Evolutionary conservation across 1,284 basidiomycete species (phyloP), one percentile per base, ranked within the genome.

Genomic region (Melanopsichium pennsylvanicum): DNA sequence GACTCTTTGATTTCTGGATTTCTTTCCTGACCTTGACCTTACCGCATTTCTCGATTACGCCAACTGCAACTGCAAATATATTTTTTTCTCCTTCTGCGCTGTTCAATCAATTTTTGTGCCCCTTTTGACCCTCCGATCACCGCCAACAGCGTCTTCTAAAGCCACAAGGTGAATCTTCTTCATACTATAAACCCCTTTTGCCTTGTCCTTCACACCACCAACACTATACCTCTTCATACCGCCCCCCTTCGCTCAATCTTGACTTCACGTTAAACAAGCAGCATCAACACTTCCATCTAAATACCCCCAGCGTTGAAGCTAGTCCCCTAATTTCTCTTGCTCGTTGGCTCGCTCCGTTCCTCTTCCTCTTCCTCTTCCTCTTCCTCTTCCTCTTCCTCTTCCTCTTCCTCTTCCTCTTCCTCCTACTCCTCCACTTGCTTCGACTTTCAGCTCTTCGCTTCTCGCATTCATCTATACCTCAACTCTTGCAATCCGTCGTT

Each of bases 41-140:
- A n/a, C n/a, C n/a, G n/a, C n/a, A n/a, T 29, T 29, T 7, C 7
- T 29, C 27, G 27, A 29, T 13, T 29, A 7, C 13, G 27, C 27
- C 27, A 29, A 13, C 27, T 29, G 27, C 27, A 8, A 13, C 27
- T 13, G 27, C 27, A 7, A 15, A 15, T 34, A 15, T 16, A 7
- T 55, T 66, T 27, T 34, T 38, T 34, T 29, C 27, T 32, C 19
- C 36, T 19, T 40, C 36, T 35, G 22, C 35, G 36, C 18, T n/a
- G 19, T 32, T 48, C 33, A 15, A 5, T 22, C 22, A 36, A 16
- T 43, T 51, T 34, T 41, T 19, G n/a, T 35, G n/a, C 46, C 36
- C 52, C 39, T 66, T 66, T 66, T 66, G 56, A 58, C 42, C 62
- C 62, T 66, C 62, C 62, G 62, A 66, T 66, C 62, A 66, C 62